Evolutionary conservation across 2,329 filamentous ascomycete species (phyloP).

Genomic region (Colletotrichum orbiculare): DNA sequence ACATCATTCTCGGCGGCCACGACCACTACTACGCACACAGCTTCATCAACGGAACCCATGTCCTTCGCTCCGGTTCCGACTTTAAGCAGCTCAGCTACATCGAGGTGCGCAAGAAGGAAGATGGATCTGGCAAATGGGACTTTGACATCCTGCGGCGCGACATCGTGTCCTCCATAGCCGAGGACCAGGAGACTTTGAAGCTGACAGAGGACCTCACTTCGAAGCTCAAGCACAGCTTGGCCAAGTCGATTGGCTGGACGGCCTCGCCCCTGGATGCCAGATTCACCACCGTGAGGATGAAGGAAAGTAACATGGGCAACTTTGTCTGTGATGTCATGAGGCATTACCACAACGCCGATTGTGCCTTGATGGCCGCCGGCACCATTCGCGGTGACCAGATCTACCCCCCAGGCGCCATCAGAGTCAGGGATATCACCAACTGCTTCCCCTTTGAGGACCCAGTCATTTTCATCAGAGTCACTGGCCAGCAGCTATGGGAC

Average conservation of each 20-base stretch:
- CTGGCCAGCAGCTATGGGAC: slow-evolving; percentile 78
- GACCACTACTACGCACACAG: slow-evolving; percentile 89
- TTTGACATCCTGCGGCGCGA: slow-evolving; percentile 82
- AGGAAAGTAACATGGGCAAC: slow-evolving; percentile 88
- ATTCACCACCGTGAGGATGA: slow-evolving; percentile 82
- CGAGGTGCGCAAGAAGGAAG: slow-evolving; percentile 72
- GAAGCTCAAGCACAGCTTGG: slow-evolving; percentile 79
- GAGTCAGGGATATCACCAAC: slow-evolving; percentile 84
- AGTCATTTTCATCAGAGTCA: slow-evolving; percentile 79
- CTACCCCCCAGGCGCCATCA: slow-evolving; percentile 82
- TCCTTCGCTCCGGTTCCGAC: slow-evolving; percentile 88
- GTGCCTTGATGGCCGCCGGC: slow-evolving; percentile 84
- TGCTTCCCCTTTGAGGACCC: slow-evolving; percentile 96
- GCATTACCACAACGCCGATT: slow-evolving; percentile 83
- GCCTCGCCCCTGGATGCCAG: slow-evolving; percentile 84
- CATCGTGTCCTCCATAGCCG: slow-evolving; percentile 73
- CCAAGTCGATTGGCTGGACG: slow-evolving; percentile 87
- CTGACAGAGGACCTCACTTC: slow-evolving; percentile 77
- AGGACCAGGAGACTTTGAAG: slow-evolving; percentile 69
- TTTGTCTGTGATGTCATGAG: slow-evolving; percentile 94
- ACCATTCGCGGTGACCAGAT: slow-evolving; percentile 91
- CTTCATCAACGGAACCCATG: slow-evolving; percentile 81
- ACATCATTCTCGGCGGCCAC: slow-evolving; percentile 89
- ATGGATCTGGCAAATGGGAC: slow-evolving; percentile 72
- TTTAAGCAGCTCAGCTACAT: slow-evolving; percentile 94